Base-by-base conservation (phyloP, 169 alveolate species). In the Babesia ovata region DNA sequence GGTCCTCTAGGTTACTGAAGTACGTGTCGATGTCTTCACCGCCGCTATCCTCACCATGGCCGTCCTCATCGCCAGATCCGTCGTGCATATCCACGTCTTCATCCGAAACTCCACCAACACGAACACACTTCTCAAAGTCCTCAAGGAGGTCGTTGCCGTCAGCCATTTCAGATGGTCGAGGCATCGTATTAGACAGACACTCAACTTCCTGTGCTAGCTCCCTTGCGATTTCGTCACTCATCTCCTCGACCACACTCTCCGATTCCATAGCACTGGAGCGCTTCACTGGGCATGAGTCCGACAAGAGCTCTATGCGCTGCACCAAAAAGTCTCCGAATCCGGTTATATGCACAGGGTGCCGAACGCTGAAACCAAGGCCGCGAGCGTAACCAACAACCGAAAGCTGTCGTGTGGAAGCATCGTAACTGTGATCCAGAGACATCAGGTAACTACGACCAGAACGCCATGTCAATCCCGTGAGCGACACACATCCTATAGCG, bases 391-490 rank as follows among this genome's bases (percentile, higher is more conserved):
- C 94, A 54, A 76, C 85, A 39, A 90, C 44, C 45, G 60, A 67
- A 29, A 90, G 24, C 39, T 76, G 76, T 63, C 77, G 87, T 26
- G 65, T 46, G 12, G 54, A 33, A 17, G 69, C 50, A 44, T 90
- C 85, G 61, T 90, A 90, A 50, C 52, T 57, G 83, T 61, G 74
- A 33, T 81, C 83, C 39, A 71, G 84, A 11, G 77, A 81, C 79
- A 90, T 28, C 86, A 90, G 75, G 75, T 90, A 90, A 0, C 94
- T 92, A 54, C 94, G 67, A n/a, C 87, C 92, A 52, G 79, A 70
- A 33, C 94, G 62, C 88, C 90, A 90, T 19, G 91, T 75, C 4
- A 86, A 77, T 14, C 58, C 71, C 44, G 72, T 54, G 12, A 73
- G 26, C 24, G 89, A 84, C 53, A 84, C 89, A 59, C 82, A 67